Base-by-base conservation (phyloP, 345 rosid genomes). In the Acer campestre region DNA sequence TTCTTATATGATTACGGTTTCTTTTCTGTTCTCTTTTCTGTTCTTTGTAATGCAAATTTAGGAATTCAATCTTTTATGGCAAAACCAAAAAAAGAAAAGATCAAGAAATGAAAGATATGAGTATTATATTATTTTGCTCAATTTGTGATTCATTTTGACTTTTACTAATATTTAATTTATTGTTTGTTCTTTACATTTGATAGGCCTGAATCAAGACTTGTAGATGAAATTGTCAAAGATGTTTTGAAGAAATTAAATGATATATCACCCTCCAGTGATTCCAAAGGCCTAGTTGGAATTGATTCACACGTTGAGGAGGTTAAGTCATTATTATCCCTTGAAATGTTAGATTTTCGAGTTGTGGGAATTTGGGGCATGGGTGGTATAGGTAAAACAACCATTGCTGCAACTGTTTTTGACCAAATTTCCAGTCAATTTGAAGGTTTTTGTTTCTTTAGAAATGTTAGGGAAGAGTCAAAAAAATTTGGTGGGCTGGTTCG, bases 341-440 rank as follows among this genome's bases (percentile, higher is more conserved):
- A 18, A n/a, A 56, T n/a, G 10, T 56, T 56, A 17, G 38, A 62
- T 62, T 22, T 62, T 11, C 66, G 38, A 22, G 14, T 62, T 22
- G 7, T 62, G 25, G 38, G 66, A 62, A 62, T 62, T 62, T 62
- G 66, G 66, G 66, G 66, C 6, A 62, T 62, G 66, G 66, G 66
- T 62, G 66, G 66, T 13, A 62, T 62, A 3, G 66, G 66, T 62
- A 62, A 62, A 62, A 62, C 66, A 62, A 62, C 66, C 27, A 10
- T 62, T 62, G 25, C 25, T 10, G 14, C 1, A 62, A 12, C 66
- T 62, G 7, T 62, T 62, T 62, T 22, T 23, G 66, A 62, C 12
- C 29, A 27, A 13, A 22, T 62, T 27, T 62, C 66, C 6, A 8
- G 38, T 62, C 38, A 62, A 25, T 62, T 22, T 62, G 66, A 62